A percentile compares a stretch with the other conserved stretches of the same genome.
These are phyloP conservation scores for Rhizopogon salebrosus DNA, from an alignment of 768 basidiomycete genomes.

Conservation along the genomic window DNA sequence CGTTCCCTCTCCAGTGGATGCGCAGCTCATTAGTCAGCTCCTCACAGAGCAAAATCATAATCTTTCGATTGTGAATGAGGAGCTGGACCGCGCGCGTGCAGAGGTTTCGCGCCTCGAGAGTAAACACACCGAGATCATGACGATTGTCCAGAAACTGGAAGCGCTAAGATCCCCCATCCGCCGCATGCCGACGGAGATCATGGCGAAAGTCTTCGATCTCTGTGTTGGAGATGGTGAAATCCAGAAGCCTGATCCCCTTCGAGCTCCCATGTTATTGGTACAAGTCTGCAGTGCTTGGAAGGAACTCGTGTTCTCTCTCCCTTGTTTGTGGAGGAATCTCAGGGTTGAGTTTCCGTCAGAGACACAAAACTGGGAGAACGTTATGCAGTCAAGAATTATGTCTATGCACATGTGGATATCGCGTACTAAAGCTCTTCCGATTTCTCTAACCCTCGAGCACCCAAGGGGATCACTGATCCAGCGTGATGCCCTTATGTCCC, in stretches of 20 bases:
- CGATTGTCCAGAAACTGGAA: constrained; percentile 19
- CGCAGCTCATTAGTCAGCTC: constrained; percentile 9
- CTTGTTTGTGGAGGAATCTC: constrained; percentile 19
- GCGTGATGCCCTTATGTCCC: constrained; percentile 22
- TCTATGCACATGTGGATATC: constrained; percentile 26
- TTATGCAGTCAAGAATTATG: constrained; percentile 22
- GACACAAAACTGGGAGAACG: constrained; percentile 16
- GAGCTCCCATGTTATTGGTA: constrained; percentile 19
- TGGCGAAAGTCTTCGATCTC: constrained; percentile 20
- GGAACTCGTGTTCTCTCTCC: constrained; percentile 23
- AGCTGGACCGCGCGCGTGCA: constrained; percentile 19
- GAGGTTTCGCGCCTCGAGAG: constrained; percentile 15
- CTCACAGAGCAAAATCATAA: constrained; percentile 12
- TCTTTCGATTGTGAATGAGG: constrained; percentile 10
- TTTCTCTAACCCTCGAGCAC: constrained; percentile 21
- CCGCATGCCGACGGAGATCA: constrained; percentile 27
- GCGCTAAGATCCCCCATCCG: constrained; percentile 25
- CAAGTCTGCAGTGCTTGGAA: constrained; percentile 29
- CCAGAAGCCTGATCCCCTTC: constrained; percentile 8
- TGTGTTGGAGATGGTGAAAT: constrained; percentile 11
- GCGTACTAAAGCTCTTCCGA: constrained; percentile 23
- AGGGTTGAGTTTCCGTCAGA: constrained; percentile 19
- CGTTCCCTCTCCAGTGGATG: constrained; percentile 21
- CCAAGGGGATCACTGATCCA: constrained; percentile 16
- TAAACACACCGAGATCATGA: constrained; percentile 3